A percentile compares a stretch with the other conserved stretches of the same genome.
These are phyloP conservation scores for Lepidium sativum DNA, from an alignment of 345 rosid genomes.

Conservation along the genomic window DNA sequence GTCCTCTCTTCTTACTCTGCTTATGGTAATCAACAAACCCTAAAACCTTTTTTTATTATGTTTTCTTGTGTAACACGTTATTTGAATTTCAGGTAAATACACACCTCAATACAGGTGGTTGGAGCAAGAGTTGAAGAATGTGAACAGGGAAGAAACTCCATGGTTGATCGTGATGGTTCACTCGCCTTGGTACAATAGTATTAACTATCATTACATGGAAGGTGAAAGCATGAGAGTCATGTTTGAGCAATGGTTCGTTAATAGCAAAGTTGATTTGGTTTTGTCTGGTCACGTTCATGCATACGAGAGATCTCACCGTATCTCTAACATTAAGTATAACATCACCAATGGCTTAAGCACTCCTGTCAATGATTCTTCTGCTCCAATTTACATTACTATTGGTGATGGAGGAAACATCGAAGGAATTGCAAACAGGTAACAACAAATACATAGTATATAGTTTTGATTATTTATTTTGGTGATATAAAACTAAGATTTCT, in stretches of 20 bases:
- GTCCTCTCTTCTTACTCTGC: conserved; percentile 44
- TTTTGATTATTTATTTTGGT: not conserved
- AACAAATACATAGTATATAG: not conserved
- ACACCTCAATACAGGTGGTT: conserved; percentile 35
- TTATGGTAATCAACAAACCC: conserved; percentile 24
- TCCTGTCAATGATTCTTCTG: conserved; percentile 41
- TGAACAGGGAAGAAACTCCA: conserved; percentile 33
- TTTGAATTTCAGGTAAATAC: conserved; percentile 18
- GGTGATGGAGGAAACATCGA: conserved; percentile 79
- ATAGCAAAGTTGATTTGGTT: conserved; percentile 39
- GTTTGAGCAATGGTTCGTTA: conserved; percentile 38
- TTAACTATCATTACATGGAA: conserved; percentile 38
- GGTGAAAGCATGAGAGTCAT: conserved; percentile 43
- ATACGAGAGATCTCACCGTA: conserved; percentile 44
- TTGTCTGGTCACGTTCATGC: conserved; percentile 46
- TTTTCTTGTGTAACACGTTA: not conserved
- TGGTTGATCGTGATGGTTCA: conserved; percentile 28
- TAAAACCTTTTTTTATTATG: not conserved
- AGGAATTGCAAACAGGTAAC: conserved; percentile 33
- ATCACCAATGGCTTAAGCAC: conserved; percentile 34
- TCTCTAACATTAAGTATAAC: conserved; percentile 44
- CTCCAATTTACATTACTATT: conserved; percentile 51
- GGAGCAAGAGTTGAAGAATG: conserved; percentile 26
- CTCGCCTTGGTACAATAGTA: conserved; percentile 32
- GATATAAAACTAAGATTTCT: not conserved